Base-by-base conservation (phyloP, 768 basidiomycete genomes). In the Suillus clintonianus region DNA sequence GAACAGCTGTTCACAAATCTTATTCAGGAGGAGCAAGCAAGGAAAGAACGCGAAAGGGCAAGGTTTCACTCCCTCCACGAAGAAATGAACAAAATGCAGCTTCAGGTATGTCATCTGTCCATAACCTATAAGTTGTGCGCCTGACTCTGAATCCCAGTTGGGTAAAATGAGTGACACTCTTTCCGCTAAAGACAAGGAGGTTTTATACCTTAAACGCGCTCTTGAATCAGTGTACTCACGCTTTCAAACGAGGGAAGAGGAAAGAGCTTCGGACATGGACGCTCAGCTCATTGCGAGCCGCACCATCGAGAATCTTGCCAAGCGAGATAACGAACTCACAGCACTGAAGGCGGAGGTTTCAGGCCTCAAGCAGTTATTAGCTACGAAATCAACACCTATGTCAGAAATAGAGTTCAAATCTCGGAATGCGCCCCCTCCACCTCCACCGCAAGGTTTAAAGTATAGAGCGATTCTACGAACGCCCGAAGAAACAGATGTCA, bases 151-250 rank as follows among this genome's bases (percentile, higher is more conserved):
- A 45, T 15, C 41, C 1, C 69, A 95, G 91, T 81, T 80, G 51
- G 75, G 74, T 3, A 87, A 89, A 50, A 74, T 87, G 56, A 87
- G 87, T 50, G 74, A 69, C 5, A 67, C 75, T 3, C 51, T 86
- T 3, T 74, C 74, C 5, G 76, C 79, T 60, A 90, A 88, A 70
- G 86, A 90, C 65, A 94, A 93, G 71, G 91, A 95, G 62, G 81
- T 90, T 39, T 67, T 83, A 0, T 92, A 89, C 69, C 82, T 95
- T 43, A 93, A 94, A 71, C 88, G 90, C 15, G 91, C 93, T n/a
- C 79, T 97, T 42, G 92, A 95, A 74, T 90, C 91, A 8, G 90
- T 96, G 5, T 93, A 93, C 74, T 88, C 88, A 13, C 84, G 91
- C n/a, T 90, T 95, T 72, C 81, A 83, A 6, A 80, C 84, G 6